Percentiles rank a stretch among this genome's conserved stretches.
Evolutionary conservation across 805 yeast genomes (phyloP).

Genomic region (Starmerella potacharoeniae): DNA sequence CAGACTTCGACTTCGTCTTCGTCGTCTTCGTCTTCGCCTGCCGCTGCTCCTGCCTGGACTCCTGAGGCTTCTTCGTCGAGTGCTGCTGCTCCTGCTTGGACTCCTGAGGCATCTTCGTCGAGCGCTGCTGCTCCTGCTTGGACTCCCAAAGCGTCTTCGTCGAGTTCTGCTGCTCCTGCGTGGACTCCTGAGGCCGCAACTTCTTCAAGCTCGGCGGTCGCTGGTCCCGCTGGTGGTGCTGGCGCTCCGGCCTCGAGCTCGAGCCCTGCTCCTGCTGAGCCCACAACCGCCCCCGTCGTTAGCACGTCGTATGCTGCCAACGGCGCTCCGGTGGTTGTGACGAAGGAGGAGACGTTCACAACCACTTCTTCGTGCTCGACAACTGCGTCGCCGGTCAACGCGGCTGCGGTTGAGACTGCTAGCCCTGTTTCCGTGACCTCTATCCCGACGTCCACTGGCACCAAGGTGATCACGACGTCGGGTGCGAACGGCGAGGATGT

Average conservation of each 20-base stretch:
- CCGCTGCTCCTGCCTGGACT: neutral
- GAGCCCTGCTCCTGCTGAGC: neutral
- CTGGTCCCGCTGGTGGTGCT: neutral
- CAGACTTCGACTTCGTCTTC: conserved; percentile 11
- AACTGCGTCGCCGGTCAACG: neutral
- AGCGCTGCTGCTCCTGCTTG: neutral
- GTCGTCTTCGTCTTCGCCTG: conserved; percentile 7
- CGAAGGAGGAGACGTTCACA: neutral
- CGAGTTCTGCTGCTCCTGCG: neutral
- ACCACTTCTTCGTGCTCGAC: neutral
- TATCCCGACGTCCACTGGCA: neutral
- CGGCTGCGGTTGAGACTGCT: neutral
- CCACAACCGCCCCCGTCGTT: neutral
- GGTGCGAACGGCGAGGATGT: neutral
- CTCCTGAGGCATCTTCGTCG: neutral
- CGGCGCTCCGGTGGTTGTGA: neutral
- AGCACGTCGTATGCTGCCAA: neutral
- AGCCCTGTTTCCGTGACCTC: neutral
- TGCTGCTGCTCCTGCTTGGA: conserved; percentile 1
- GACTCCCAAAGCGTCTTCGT: neutral
- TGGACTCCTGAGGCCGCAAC: too few species aligned
- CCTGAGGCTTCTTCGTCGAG: neutral
- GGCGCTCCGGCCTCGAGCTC: neutral
- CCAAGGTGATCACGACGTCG: neutral
- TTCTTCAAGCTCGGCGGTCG: neutral